Conservation (phyloP, 305 asterid species). For the Fraxinus greggii region DNA sequence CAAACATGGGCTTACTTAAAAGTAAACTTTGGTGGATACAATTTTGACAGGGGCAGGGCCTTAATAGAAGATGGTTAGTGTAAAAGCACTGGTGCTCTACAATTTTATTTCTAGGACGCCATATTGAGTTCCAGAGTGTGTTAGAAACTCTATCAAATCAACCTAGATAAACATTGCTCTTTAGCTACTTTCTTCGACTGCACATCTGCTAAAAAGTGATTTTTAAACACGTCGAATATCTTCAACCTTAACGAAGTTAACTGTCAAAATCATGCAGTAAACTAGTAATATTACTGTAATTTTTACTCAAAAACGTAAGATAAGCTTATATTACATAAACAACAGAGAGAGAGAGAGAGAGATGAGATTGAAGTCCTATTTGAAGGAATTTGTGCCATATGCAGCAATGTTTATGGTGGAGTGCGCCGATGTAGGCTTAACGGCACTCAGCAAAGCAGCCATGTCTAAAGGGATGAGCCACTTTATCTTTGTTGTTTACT, state of each 20-base stretch:
- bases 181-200: too few relatives aligned
- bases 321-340: neutral
- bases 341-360: neutral
- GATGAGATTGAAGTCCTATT: neutral
- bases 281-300: neutral
- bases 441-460: neutral
- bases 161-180: too few relatives aligned
- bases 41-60: neutral
- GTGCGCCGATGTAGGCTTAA: neutral
- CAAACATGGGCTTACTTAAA: too few relatives aligned
- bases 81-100: neutral
- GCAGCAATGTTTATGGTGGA: neutral
- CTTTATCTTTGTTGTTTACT: neutral
- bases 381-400: neutral
- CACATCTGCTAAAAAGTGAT: too few relatives aligned
- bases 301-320: neutral
- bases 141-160: too few relatives aligned
- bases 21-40: too few relatives aligned
- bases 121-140: too few relatives aligned
- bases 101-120: too few relatives aligned
- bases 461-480: neutral
- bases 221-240: too few relatives aligned
- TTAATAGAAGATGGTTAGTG: too few relatives aligned
- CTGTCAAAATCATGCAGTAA: neutral
- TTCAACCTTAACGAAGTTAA: neutral